phyloP scores from a whole-genome alignment of 257 asterid species.

The Nicotiana knightiana region DNA sequence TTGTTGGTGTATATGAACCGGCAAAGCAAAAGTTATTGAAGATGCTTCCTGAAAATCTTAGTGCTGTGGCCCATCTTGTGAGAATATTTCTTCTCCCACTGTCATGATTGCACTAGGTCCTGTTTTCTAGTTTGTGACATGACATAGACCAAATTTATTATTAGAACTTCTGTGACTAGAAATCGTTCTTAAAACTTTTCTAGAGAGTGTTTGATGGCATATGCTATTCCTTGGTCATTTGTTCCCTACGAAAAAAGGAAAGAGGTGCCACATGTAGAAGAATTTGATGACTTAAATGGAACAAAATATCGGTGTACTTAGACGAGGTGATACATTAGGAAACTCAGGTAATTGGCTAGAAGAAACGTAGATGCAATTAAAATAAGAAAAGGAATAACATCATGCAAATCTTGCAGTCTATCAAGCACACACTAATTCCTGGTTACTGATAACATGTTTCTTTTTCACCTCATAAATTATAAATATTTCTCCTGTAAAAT shows the following conservation, averaged over 20 bases:
- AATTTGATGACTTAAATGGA: background rate
- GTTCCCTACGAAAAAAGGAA: background rate
- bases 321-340: background rate
- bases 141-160: background rate
- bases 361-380: background rate
- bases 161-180: background rate
- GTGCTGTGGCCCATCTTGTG: conserved; percentile 96
- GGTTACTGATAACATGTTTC: background rate
- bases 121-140: background rate
- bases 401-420: background rate
- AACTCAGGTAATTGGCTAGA: background rate
- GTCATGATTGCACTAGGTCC: background rate
- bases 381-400: background rate
- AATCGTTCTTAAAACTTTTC: background rate
- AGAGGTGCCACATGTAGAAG: background rate
- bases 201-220: background rate
- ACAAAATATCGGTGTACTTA: background rate
- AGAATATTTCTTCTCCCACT: conserved; percentile 24
- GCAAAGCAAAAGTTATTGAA: conserved; percentile 75
- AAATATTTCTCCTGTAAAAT: background rate
- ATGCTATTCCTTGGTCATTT: background rate
- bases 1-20: conserved; percentile 96
- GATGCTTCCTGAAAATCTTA: conserved; percentile 73
- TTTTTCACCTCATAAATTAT: background rate
- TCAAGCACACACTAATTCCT: background rate